Percentiles rank a stretch among this genome's conserved stretches.
Conservation (phyloP, 2,329 filamentous ascomycete species). For the Chrysoporthe puriensis region DNA sequence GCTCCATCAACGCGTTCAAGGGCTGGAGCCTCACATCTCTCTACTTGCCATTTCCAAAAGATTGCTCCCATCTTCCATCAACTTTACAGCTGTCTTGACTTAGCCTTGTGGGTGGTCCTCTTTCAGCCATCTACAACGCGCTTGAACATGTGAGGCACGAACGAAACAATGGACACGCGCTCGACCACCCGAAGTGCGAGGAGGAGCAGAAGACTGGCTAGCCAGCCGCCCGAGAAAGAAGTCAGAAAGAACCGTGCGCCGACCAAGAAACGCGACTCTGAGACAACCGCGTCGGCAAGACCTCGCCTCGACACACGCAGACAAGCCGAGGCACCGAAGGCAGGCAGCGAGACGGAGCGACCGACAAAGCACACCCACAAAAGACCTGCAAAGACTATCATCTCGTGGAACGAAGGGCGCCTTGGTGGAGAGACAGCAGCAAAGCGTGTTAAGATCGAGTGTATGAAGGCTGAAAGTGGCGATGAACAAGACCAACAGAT, state of each 20-base stretch:
- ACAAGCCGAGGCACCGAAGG: not conserved
- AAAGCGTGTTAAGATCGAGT: too few species aligned
- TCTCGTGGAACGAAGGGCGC: not conserved
- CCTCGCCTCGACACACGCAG: not conserved
- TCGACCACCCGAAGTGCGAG: slow-evolving; percentile 12
- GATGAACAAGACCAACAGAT: too few species aligned
- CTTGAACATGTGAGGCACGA: not conserved
- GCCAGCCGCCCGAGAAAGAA: not conserved
- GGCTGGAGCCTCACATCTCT: not conserved
- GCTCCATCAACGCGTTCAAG: not conserved
- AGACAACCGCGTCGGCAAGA: not conserved
- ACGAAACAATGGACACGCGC: slow-evolving; percentile 12
- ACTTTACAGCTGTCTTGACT: not conserved
- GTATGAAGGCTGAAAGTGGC: too few species aligned
- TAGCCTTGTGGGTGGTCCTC: not conserved
- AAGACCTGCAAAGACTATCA: not conserved
- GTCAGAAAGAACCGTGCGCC: not conserved
- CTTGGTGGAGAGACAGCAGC: not conserved
- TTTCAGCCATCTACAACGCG: not conserved
- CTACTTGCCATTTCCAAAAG: not conserved
- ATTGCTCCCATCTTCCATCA: not conserved
- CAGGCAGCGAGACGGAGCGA: too few species aligned
- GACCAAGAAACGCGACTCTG: not conserved
- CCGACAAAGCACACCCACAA: rapidly evolving
- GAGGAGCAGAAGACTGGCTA: slow-evolving; percentile 11